Base-by-base conservation (phyloP, 1,284 basidiomycete species). In the Ganoderma boninense region DNA sequence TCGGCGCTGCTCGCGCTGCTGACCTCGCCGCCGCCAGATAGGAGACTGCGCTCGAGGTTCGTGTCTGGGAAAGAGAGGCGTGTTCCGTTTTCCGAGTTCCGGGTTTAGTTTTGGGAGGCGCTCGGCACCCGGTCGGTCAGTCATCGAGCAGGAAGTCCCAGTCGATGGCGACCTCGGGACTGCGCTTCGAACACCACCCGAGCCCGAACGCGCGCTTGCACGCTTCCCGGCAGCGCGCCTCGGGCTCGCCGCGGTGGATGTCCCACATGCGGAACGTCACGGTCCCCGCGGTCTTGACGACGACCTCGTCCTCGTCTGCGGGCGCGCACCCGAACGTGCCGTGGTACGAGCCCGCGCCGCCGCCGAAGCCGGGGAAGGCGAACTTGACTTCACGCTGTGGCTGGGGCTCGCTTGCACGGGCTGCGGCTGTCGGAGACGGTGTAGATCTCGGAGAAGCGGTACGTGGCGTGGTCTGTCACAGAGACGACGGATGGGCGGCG, bases 211-310 rank as follows among this genome's bases (percentile, higher is more conserved):
- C 83, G 68, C 89, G 85, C 79, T 88, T 90, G 77, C 91, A 82
- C 2, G 84, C 82, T 80, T 92, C 92, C 79, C 86, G 87, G 72
- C 86, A 85, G 44, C 81, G 67, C 69, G 85, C 87, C 78, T 94
- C 92, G 16, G 91, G 87, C 63, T 87, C 83, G 70, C 86, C 84
- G 16, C 88, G 87, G 72, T 86, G 84, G 69, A 91, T 86, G 77
- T 94, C 91, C 92, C 92, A 94, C 91, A 93, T 93, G 42, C 89
- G 88, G 79, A 94, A 91, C 3, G 84, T 87, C 66, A 94, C 85
- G 46, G 79, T 81, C 11, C 92, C 92, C 18, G 77, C 75, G 29
- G 91, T 91, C 62, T 82, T 80, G 4, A 94, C 84, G 59, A 89
- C 80, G 57, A 93, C 87, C 74, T 89, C 86, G 76, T 94, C 92